Evolutionary conservation across 306 rosid species (phyloP), one percentile per base, ranked within the genome.

Genomic region (Fragaria vesca): DNA sequence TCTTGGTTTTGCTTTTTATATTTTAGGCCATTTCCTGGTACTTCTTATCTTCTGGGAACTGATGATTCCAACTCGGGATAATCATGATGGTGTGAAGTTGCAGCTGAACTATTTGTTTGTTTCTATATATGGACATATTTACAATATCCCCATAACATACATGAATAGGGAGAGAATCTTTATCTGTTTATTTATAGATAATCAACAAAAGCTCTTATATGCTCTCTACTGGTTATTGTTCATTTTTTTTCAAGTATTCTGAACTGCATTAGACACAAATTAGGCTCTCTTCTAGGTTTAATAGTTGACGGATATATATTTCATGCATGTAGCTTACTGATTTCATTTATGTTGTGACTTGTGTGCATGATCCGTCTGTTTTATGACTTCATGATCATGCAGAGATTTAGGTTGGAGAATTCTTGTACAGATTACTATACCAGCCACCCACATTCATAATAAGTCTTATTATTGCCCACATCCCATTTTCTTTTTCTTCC

Each of bases 391-490:
- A 73, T 48, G 54, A 47, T 61, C 72, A 55, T 84, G 57, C 20
- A 72, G 52, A 72, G 60, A 55, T 78, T 66, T 81, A 82, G 36
- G 30, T 43, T 8, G 21, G 10, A 48, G 62, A 78, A 51, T 60
- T 76, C 16, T 32, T 12, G 28, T 77, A 36, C 66, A 52, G 71
- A 46, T 38, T 36, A 46, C 16, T 48, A 51, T 40, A 26, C 50
- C 58, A 26, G 87, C 85, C 85, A 87, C 79, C 84, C 87, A 77
- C 86, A 52, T 82, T 69, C 76, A 38, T 73, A 40, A 61, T 71
- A 78, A 81, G 87, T 84, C 88, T 76, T 84, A 78, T 81, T 84
- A 55, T 73, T 75, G 73, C 84, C 81, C 76, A 78, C 85, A 81
- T 80, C 78, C 75, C 82, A 76, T 74, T 73, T 84, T 78, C 79